A percentile compares a stretch with the other conserved stretches of the same genome.
phyloP scores from a whole-genome alignment of 371 early-diverging fungal species.

The Apophysomyces trapeziformis region DNA sequence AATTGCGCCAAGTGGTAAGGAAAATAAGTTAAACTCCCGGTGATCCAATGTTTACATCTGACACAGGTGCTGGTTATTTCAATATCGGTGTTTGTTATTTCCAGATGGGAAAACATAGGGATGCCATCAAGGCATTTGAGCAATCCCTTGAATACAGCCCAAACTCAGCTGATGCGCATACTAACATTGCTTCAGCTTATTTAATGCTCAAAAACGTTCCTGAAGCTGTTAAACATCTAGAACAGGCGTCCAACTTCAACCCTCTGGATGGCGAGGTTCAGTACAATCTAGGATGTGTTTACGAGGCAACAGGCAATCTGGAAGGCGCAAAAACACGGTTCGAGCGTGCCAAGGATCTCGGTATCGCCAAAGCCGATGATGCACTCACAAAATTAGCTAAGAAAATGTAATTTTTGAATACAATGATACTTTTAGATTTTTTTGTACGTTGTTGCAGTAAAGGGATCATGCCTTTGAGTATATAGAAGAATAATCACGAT shows the following conservation, averaged over 20 bases:
- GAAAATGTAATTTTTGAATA: constrained; percentile 25
- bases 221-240: constrained; percentile 69
- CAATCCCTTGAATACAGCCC: constrained; percentile 71
- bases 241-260: constrained; percentile 71
- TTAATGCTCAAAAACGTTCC: constrained; percentile 66
- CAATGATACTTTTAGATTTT: background rate
- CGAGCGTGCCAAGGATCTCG: constrained; percentile 62
- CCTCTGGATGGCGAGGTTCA: constrained; percentile 77
- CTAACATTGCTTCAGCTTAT: constrained; percentile 82
- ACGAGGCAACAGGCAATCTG: constrained; percentile 71
- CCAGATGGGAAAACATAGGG: constrained; percentile 65
- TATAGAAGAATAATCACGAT: no score
- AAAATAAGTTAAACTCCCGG: background rate
- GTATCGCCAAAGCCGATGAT: constrained; percentile 61
- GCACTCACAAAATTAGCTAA: constrained; percentile 39
- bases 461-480: no score
- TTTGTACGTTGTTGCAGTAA: no score
- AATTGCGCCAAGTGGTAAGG: constrained; percentile 43
- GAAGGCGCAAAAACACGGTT: constrained; percentile 75
- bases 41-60: no score
- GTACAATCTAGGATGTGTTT: constrained; percentile 79
- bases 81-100: constrained; percentile 83
- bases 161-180: constrained; percentile 76
- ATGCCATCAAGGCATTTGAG: constrained; percentile 71
- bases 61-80: constrained; percentile 67